Base-by-base conservation (phyloP, 2,329 filamentous ascomycete species). In the Penicillium sp. region DNA sequence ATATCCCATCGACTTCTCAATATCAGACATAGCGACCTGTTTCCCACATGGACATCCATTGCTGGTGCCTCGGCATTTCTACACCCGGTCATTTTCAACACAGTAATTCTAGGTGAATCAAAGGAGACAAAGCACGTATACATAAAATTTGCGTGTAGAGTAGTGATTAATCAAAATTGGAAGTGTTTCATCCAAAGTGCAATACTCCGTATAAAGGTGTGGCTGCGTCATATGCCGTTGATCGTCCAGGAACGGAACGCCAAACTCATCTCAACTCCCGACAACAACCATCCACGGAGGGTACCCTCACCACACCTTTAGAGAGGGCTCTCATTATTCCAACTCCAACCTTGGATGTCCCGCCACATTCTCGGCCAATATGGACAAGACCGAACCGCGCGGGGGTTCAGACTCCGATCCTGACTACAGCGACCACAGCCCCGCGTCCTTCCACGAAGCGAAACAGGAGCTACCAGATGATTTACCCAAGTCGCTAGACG, bases 401-500 rank as follows among this genome's bases (percentile, higher is more conserved):
- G 66, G 67, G 63, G 64, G 60, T 56, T 66, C 65, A 53, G 62
- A 69, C 50, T 51, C 61, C 58, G 63, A 67, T 52, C 57, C 54
- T 40, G 36, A 50, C 40, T 57, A 65, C 46, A 56, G 60, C 18
- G 53, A 59, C 46, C 56, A 60, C 24, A 59, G 61, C 57, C 62
- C 61, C 48, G 56, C 42, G 60, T 63, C 43, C 41, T 56, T 46
- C 50, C 59, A 49, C 56, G 55, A 51, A 59, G 50, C 40, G 55
- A 67, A 45, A 59, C 64, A 60, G 54, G 72, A 76, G 57, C 84
- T 97, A 47, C 94, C 94, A 39, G 78, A 83, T 62, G 94, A 99
- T 75, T 83, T 99, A 34, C 94, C 94, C 10, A 94, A 84, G 62
- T 96, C 92, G 11, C 83, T 99, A 51, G 88, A 99, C 73, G 94